Evolutionary conservation across 192 early-diverging fungal genomes (phyloP), one percentile per base, ranked within the genome.

Genomic region (Mortierella antarctica): DNA sequence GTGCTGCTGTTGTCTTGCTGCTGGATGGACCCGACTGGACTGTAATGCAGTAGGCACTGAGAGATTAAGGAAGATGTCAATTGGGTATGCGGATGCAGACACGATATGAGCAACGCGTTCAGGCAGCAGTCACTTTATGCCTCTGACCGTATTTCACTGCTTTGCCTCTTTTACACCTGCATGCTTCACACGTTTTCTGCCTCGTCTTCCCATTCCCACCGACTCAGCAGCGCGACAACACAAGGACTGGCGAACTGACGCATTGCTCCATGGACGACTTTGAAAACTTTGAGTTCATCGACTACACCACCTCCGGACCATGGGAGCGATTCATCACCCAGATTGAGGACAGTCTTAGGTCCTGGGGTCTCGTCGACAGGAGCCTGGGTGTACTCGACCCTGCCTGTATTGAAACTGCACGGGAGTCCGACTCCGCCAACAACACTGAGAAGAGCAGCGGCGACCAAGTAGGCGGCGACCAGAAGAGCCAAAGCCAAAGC

Each of bases 261-360:
- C 48, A 18, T 31, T 31, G 31, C 3, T 31, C 31, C 31, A 78
- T 54, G 74, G 89, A 89, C 56, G 92, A 94, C 67, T 80, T 80
- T 68, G 92, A 94, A 31, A 86, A 86, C 69, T 94, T 90, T 83
- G 92, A 94, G 74, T 88, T 94, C 57, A 88, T 92, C 23, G 91
- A 92, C 79, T 92, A 93, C 73, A 92, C 91, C 1, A 85, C 92
- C 7, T 90, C 92, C 13, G 91, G 91, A n/a, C 83, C 86, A 52
- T 92, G 90, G 86, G 92, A 94, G 58, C 83, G 88, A 42, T 88
- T 92, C 58, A 83, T 89, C 11, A 88, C 89, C n/a, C 75, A 86
- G 6, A 85, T 94, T 53, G 92, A 94, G 77, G 84, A 86, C 68
- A 82, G 84, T 54, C 74, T 94, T 13, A 72, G 67, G 46, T 63